Evolutionary conservation across 2,329 filamentous ascomycete species (phyloP), one percentile per base, ranked within the genome.

Genomic region (Fusarium subtropicale): DNA sequence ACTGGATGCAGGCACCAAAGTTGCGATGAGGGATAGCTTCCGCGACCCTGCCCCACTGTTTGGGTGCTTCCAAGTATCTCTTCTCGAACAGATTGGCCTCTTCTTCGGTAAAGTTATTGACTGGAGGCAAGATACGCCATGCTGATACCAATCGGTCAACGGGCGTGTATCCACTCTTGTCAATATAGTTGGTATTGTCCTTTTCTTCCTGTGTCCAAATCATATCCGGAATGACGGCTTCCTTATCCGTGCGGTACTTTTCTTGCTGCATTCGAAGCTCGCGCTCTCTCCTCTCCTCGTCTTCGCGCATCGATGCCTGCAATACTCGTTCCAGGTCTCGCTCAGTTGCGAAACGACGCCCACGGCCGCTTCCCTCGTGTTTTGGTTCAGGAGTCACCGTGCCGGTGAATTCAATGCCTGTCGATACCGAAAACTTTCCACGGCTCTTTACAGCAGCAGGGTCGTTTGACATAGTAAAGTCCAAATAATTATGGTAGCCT

Each of bases 11-110:
- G 47, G 92, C 88, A 69, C 91, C 90, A 78, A 93, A 94, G 73
- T 92, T 89, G 26, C 92, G 88, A 31, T 86, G 84, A 1, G 87
- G 86, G 8, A 95, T 81, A 26, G 85, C 84, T 61, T 91, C 88
- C 7, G 92, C 91, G 60, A 96, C 89, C 72, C 88, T 89, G 59
- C 91, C 91, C 91, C 92, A 96, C 75, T 94, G 92, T 83, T 96
- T 96, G 0, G 92, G 91, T 60, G 87, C 87, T 65, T 93, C 90
- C 52, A 92, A 84, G 74, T 93, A 95, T 13, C 88, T 86, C 71
- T 91, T 89, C 71, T 94, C 91, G 75, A 96, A 94, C 30, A 87
- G 83, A 45, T 87, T 85, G 38, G 87, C 84, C 77, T 96, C 92
- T 66, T 91, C 87, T 20, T 87, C 83, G 0, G 88, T 91, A 78